These are phyloP conservation scores for Lactarius deliciosus DNA, from an alignment of 768 basidiomycete species.

Conservation along the genomic window DNA sequence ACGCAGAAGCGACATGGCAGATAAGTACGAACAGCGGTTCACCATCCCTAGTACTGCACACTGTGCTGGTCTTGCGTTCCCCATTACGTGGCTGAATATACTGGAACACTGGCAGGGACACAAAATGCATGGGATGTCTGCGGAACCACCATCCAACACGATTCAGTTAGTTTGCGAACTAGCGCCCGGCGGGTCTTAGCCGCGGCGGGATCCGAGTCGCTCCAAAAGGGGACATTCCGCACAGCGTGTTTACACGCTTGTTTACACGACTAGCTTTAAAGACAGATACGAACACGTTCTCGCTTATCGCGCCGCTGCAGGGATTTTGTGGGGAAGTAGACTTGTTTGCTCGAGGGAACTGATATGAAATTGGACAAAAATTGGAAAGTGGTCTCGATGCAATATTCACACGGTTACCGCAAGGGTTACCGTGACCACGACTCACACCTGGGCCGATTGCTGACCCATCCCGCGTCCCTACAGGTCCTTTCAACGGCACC, in stretches of 20 bases:
- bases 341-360: not conserved
- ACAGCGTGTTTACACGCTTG: not conserved
- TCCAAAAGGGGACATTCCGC: not conserved
- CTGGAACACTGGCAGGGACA: not conserved
- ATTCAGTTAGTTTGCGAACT: not conserved
- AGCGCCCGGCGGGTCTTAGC: not conserved
- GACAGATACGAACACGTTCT: not conserved
- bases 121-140: not conserved
- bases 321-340: not conserved
- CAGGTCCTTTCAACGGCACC: not conserved
- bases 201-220: not conserved
- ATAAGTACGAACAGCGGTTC: not conserved
- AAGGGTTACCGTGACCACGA: not conserved
- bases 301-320: not conserved
- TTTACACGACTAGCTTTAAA: not conserved
- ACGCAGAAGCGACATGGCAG: not conserved
- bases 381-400: not conserved
- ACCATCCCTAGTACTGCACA: not conserved
- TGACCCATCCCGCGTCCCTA: not conserved
- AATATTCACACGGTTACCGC: constrained; percentile 13
- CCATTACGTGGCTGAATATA: not conserved
- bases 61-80: not conserved
- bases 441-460: not conserved
- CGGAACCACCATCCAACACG: not conserved
- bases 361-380: not conserved